Percentiles rank a stretch among this genome's conserved stretches.
Evolutionary conservation across 139 green algal species (phyloP).

Genomic region (Auxenochlorella pyrenoidosa): DNA sequence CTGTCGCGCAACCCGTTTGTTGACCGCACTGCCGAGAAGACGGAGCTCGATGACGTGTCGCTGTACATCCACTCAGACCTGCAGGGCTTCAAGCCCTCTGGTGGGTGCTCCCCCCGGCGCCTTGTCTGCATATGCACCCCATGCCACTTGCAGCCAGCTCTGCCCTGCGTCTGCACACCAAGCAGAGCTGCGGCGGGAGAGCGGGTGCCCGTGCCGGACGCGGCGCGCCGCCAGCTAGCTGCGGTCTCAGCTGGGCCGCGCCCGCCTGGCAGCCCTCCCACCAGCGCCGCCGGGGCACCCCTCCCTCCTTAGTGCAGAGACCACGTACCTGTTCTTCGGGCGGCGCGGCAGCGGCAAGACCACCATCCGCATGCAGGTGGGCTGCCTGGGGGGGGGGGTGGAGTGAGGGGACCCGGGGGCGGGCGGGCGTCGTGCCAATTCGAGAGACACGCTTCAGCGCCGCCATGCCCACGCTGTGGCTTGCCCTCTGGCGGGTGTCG

Average conservation of each 20-base stretch:
- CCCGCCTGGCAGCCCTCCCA: neutral
- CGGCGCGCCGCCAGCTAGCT: no score
- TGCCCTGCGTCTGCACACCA: no score
- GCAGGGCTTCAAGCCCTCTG: slow-evolving; percentile 75
- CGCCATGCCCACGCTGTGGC: no score
- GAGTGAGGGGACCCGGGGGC: no score
- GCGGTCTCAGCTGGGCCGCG: no score
- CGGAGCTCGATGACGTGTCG: slow-evolving; percentile 65
- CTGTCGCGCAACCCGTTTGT: slow-evolving; percentile 60
- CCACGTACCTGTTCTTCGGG: slow-evolving; percentile 87
- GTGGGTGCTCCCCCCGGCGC: neutral
- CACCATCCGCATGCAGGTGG: slow-evolving; percentile 87
- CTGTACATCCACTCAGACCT: slow-evolving; percentile 85
- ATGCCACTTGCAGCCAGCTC: no score
- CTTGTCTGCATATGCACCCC: neutral
- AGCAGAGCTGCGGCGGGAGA: no score
- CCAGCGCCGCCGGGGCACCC: no score
- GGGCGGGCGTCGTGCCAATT: no score
- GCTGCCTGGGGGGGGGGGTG: neutral
- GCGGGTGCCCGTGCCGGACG: no score
- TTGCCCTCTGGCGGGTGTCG: no score
- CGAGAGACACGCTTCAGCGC: no score
- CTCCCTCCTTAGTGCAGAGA: slow-evolving; percentile 53
- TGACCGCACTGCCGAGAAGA: slow-evolving; percentile 90
- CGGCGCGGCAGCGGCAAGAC: slow-evolving; percentile 84